Evolutionary conservation across 2,329 filamentous ascomycete species (phyloP), one percentile per base, ranked within the genome.

Genomic region (Xylaria arbuscula): DNA sequence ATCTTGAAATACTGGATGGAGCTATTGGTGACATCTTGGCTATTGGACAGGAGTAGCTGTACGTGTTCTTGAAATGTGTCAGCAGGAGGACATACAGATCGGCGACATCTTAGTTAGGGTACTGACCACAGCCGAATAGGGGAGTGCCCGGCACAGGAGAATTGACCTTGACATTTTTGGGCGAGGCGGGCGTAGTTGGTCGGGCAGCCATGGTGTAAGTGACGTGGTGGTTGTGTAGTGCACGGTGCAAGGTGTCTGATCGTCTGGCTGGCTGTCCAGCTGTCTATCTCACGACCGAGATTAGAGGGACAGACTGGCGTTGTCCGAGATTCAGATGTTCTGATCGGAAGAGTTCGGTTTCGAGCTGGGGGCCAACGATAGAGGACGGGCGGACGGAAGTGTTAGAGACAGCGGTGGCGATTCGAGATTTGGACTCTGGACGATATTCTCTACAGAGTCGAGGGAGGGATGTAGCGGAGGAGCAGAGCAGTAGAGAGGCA

Each of bases 1-100:
- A 88, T 86, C 76, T 90, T 92, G 80, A 94, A 94, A 74, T 92
- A 88, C 64, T 88, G 84, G 68, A 92, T 88, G 22, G 90, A 91
- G 70, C 86, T 89, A 73, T 92, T 90, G 80, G 89, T 89, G 17
- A 88, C 87, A 70, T 90, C 88, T 70, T 88, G 87, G 54, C 83
- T 85, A 74, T 85, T 87, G 40, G 83, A 85, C 40, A 93, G 84
- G 68, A 94, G 86, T 28, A 85, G 83, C 78, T 92, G 89, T 57
- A 93, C 86, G 79, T 94, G 92, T 78, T 93, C 92, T 94, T 75
- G 13, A 19, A 38, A 51, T 32, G 58, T 3, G 50, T 72, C 19
- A 72, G 71, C 54, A 54, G 9, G 45, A 38, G 62, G 66, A 57
- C 38, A 19, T 50, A 57, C 72, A 67, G 59, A 62, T 70, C 62